A percentile compares a stretch with the other conserved stretches of the same genome.
These are phyloP conservation scores for Mycena maculata DNA, from an alignment of 768 basidiomycete genomes.

Conservation along the genomic window DNA sequence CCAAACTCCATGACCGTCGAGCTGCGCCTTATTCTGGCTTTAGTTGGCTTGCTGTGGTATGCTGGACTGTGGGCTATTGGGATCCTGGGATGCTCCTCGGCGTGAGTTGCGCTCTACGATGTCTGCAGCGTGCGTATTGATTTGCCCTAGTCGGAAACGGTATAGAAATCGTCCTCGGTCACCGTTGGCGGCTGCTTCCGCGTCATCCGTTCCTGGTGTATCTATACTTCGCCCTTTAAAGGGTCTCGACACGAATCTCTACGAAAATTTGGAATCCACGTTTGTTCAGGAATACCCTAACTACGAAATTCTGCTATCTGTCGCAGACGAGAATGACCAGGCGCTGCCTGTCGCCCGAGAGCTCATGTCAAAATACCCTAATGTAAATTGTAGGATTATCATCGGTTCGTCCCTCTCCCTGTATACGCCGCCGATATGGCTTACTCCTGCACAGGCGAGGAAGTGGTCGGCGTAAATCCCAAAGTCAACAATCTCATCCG, in stretches of 20 bases:
- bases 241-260: constrained; percentile 94
- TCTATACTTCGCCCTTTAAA: constrained; percentile 95
- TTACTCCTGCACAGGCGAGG: constrained; percentile 67
- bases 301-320: constrained; percentile 91
- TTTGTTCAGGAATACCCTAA: constrained; percentile 93
- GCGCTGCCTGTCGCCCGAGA: constrained; percentile 86
- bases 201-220: constrained; percentile 78
- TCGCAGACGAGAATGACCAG: constrained; percentile 90
- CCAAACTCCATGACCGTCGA: constrained; percentile 7
- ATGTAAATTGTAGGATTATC: constrained; percentile 76
- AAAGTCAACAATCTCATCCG: constrained; percentile 97
- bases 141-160: constrained; percentile 69
- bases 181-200: constrained; percentile 62
- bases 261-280: constrained; percentile 94
- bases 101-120: constrained; percentile 61
- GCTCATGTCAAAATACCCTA: constrained; percentile 81
- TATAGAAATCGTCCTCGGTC: constrained; percentile 78
- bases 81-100: constrained; percentile 73
- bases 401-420: constrained; percentile 65
- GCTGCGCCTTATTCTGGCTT: constrained; percentile 45
- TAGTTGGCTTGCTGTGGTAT: constrained; percentile 71
- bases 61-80: constrained; percentile 70
- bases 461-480: constrained; percentile 90
- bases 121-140: constrained; percentile 2
- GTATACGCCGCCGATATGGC: constrained; percentile 9